phyloP scores from a whole-genome alignment of 2,329 filamentous ascomycete genomes.

The Aspergillus vadensis region DNA sequence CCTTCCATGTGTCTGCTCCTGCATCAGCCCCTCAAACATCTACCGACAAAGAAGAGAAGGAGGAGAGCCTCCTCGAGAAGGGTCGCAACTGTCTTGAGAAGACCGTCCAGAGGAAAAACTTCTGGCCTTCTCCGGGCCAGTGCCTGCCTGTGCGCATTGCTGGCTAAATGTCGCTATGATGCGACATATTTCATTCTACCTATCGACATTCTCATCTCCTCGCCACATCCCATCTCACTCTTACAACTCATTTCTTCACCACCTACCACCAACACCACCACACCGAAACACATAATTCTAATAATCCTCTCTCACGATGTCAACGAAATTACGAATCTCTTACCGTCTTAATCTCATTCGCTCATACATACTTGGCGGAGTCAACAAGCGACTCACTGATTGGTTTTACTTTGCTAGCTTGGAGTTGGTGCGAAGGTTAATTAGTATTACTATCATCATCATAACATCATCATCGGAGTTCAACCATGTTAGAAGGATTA shows the following conservation, averaged over 20 bases:
- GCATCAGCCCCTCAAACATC: neutral
- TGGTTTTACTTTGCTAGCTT: slow-evolving; percentile 2
- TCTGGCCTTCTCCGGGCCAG: slow-evolving; percentile 28
- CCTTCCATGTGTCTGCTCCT: slow-evolving; percentile 21
- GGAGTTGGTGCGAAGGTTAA: slow-evolving; percentile 8
- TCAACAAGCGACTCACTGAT: slow-evolving; percentile 1
- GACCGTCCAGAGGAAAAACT: slow-evolving; percentile 27
- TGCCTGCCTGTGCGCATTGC: slow-evolving; percentile 27
- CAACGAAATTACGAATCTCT: slow-evolving; percentile 10
- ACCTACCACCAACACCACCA: neutral
- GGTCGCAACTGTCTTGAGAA: slow-evolving; percentile 32
- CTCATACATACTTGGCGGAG: slow-evolving; percentile 6
- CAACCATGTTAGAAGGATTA: neutral
- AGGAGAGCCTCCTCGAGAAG: slow-evolving; percentile 29
- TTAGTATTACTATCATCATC: neutral
- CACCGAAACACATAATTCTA: neutral
- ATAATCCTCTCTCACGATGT: slow-evolving; percentile 6
- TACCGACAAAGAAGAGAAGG: slow-evolving; percentile 14
- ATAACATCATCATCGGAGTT: slow-evolving; percentile 1
- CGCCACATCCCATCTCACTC: neutral
- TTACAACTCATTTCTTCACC: neutral
- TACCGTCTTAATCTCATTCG: slow-evolving; percentile 4
- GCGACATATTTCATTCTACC: neutral
- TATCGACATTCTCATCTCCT: neutral
- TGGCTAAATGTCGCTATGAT: slow-evolving; percentile 8